Percentiles rank a stretch among this genome's conserved stretches.
phyloP scores from a whole-genome alignment of 805 yeast genomes.

The Wickerhamomyces kurtzmanii region DNA sequence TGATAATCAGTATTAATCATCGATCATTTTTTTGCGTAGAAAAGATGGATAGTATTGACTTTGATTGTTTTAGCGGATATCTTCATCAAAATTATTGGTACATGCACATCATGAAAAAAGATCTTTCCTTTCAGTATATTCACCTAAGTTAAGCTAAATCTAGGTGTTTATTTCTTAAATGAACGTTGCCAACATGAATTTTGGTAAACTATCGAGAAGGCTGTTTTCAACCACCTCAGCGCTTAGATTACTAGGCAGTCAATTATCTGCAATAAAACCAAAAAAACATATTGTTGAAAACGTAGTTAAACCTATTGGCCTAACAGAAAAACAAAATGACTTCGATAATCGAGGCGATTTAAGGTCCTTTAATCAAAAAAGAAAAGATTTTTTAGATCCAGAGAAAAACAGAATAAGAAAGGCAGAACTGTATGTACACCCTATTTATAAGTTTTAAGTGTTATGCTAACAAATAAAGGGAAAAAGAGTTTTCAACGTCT shows the following conservation, averaged over 20 bases:
- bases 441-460: too few relatives aligned
- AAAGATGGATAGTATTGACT: too few relatives aligned
- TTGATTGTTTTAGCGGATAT: too few relatives aligned
- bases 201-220: too few relatives aligned
- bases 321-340: constrained; percentile 23
- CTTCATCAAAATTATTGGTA: too few relatives aligned
- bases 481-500: constrained; percentile 54
- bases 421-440: too few relatives aligned
- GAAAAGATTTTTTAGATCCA: constrained; percentile 37
- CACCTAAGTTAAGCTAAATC: too few relatives aligned
- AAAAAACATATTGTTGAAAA: constrained; percentile 22
- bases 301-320: constrained; percentile 39
- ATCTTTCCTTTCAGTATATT: too few relatives aligned
- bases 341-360: constrained; percentile 31
- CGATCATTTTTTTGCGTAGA: background rate
- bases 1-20: background rate
- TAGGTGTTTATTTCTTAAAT: too few relatives aligned
- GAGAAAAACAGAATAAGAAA: constrained; percentile 37
- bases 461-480: too few relatives aligned
- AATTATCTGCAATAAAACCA: constrained; percentile 25
- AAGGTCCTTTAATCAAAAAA: constrained; percentile 25
- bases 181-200: too few relatives aligned
- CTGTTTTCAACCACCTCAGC: constrained; percentile 5
- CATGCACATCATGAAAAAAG: too few relatives aligned
- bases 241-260: constrained; percentile 22